A percentile compares a stretch with the other conserved stretches of the same genome.
phyloP scores from a whole-genome alignment of 257 asterid species.

The Sherardia arvensis region DNA sequence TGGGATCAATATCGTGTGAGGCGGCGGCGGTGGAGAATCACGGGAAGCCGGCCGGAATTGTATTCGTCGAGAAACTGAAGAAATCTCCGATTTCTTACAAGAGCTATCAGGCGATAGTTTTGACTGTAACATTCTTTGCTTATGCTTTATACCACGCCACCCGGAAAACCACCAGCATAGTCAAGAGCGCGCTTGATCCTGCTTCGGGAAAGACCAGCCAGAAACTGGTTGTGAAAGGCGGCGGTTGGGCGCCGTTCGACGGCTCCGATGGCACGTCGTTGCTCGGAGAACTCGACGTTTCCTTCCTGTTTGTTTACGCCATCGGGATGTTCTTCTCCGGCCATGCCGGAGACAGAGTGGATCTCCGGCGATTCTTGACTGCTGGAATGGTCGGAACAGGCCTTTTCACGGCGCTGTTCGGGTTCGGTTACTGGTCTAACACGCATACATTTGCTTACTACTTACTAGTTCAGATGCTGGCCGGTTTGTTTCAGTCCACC shows the following conservation, averaged over 20 bases:
- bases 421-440: conserved; percentile 80
- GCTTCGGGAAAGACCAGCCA: conserved; percentile 35
- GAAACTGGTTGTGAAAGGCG: conserved; percentile 33
- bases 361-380: conserved; percentile 69
- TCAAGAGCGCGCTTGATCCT: conserved; percentile 94
- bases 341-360: conserved; percentile 83
- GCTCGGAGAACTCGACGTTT: conserved; percentile 91
- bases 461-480: conserved; percentile 72
- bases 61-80: conserved; percentile 44
- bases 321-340: conserved; percentile 89
- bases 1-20: conserved; percentile 47
- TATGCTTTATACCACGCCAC: conserved; percentile 80
- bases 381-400: conserved; percentile 96
- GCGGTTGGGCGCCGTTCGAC: conserved; percentile 86
- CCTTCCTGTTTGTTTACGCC: conserved; percentile 84
- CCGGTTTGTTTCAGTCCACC: conserved; percentile 90
- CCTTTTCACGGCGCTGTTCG: conserved; percentile 78
- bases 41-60: conserved; percentile 63
- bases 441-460: conserved; percentile 67
- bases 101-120: conserved; percentile 69
- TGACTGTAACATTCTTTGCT: conserved; percentile 70
- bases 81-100: conserved; percentile 58
- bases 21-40: conserved; percentile 13
- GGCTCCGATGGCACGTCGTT: conserved; percentile 64
- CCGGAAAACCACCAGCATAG: conserved; percentile 85